Percentiles rank a stretch among this genome's conserved stretches.
Evolutionary conservation across 208 protist species (phyloP).

Genomic region (Blastocrithidia nonstop): DNA sequence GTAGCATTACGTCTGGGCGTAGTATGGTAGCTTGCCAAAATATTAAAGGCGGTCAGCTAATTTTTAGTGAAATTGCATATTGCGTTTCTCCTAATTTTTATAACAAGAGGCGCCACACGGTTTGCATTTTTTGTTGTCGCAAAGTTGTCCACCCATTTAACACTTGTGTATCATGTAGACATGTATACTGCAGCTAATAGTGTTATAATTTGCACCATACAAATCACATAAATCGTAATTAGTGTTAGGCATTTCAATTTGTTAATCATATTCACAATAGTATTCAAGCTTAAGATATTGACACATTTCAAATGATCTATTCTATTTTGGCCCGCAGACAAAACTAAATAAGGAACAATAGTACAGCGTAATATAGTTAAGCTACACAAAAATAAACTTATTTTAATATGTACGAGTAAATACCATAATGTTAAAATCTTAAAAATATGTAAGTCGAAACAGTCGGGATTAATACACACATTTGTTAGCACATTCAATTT

Average conservation of each 20-base stretch:
- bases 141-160: not conserved
- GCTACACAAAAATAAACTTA: too few relatives aligned
- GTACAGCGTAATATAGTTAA: too few relatives aligned
- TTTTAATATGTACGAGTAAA: too few relatives aligned
- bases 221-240: constrained; percentile 3
- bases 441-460: too few relatives aligned
- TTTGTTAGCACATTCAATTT: too few relatives aligned
- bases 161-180: constrained; percentile 6
- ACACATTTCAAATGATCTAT: constrained; percentile 13
- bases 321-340: constrained; percentile 9
- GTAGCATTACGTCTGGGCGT: too few relatives aligned
- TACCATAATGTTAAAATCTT: too few relatives aligned
- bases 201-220: constrained; percentile 6
- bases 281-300: constrained; percentile 12
- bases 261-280: not conserved
- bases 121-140: constrained; percentile 13
- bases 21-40: constrained; percentile 10
- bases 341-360: too few relatives aligned
- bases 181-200: constrained; percentile 7
- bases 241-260: constrained; percentile 12
- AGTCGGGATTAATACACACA: too few relatives aligned
- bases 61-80: constrained; percentile 18
- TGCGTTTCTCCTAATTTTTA: constrained; percentile 6
- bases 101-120: not conserved
- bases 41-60: constrained; percentile 9